These are phyloP conservation scores for Fagopyrum homotropicum DNA, from an alignment of 148 eudicot species.

Conservation along the genomic window DNA sequence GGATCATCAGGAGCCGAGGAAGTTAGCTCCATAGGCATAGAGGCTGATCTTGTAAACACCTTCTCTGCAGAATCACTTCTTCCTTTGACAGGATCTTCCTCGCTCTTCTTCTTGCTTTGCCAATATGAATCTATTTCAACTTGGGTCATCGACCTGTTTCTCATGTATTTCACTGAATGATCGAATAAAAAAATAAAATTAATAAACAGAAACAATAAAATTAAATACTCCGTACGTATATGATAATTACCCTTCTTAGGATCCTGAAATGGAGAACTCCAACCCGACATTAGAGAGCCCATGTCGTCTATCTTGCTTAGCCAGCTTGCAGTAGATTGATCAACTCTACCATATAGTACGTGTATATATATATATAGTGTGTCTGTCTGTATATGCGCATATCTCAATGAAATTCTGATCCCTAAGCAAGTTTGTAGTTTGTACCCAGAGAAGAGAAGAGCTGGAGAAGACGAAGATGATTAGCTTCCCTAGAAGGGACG, in stretches of 20 bases:
- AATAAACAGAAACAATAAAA: not conserved
- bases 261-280: constrained; percentile 45
- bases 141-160: constrained; percentile 61
- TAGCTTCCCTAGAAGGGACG: too few relatives aligned
- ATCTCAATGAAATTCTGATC: not conserved
- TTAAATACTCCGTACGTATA: not conserved
- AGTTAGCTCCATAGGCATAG: not conserved
- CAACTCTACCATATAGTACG: too few relatives aligned
- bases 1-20: not conserved
- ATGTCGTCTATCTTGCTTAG: constrained; percentile 10
- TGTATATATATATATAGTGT: too few relatives aligned
- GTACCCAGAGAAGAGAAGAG: too few relatives aligned
- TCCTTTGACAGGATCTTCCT: constrained; percentile 28
- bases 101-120: constrained; percentile 46
- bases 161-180: constrained; percentile 35
- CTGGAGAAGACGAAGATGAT: too few relatives aligned
- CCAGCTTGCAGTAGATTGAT: too few relatives aligned
- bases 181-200: not conserved
- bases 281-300: constrained; percentile 73
- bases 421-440: not conserved
- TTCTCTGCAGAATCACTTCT: not conserved
- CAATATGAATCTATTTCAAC: constrained; percentile 63
- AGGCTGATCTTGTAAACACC: not conserved
- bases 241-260: constrained; percentile 33
- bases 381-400: not conserved